Evolutionary conservation across 1,284 basidiomycete genomes (phyloP).

Genomic region (Earliella scabrosa): DNA sequence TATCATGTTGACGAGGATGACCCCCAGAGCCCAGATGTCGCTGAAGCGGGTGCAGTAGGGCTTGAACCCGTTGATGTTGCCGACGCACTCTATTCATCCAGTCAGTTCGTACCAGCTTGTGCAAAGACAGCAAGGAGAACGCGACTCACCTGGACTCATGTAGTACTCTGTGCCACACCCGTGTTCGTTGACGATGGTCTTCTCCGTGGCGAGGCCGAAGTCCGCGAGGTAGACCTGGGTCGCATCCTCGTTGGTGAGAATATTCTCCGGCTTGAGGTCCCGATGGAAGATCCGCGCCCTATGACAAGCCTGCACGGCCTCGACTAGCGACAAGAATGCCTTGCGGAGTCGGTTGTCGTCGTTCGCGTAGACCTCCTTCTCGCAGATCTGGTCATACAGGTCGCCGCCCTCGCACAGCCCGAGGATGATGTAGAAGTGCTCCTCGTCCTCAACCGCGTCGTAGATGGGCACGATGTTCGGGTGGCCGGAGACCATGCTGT

Average conservation of each 20-base stretch:
- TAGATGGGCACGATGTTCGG: conserved; percentile 63
- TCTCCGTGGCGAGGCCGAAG: conserved; percentile 71
- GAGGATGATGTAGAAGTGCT: conserved; percentile 63
- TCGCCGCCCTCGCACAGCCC: conserved; percentile 69
- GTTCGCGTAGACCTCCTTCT: conserved; percentile 49
- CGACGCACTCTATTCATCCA: conserved; percentile 32
- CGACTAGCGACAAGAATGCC: conserved; percentile 64
- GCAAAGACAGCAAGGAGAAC: background rate
- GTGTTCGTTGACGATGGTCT: conserved; percentile 52
- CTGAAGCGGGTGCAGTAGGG: conserved; percentile 73
- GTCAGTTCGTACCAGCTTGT: background rate
- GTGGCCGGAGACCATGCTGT: conserved; percentile 60
- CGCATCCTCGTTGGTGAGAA: conserved; percentile 56
- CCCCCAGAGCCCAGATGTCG: conserved; percentile 89
- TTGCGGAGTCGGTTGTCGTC: conserved; percentile 53
- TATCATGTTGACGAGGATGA: conserved; percentile 70
- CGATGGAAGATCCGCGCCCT: conserved; percentile 65
- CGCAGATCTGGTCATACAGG: conserved; percentile 65
- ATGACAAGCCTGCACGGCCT: conserved; percentile 68
- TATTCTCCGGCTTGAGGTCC: conserved; percentile 81
- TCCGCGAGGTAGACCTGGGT: conserved; percentile 61
- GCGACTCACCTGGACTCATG: conserved; percentile 57
- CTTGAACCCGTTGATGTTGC: conserved; percentile 21
- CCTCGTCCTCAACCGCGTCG: conserved; percentile 58
- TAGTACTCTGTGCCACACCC: conserved; percentile 58